Evolutionary conservation across 768 basidiomycete genomes (phyloP), one percentile per base, ranked within the genome.

Genomic region (Russula dissimulans): DNA sequence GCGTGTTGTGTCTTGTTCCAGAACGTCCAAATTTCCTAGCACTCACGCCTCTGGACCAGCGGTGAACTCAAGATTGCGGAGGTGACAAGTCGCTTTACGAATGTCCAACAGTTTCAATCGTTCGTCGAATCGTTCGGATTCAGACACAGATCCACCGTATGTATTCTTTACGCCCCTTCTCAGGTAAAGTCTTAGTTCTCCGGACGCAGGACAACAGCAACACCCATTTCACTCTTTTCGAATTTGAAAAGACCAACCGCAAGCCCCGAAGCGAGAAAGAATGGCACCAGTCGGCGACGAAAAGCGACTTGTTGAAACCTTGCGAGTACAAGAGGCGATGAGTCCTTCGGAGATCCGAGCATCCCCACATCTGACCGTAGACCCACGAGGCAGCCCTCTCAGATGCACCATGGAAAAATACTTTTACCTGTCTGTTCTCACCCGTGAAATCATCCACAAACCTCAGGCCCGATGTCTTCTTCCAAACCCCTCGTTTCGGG

Each of bases 271-370:
- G 72, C 42, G 77, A 83, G 50, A 76, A 81, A 64, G 81, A 86
- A 60, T 93, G 87, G 85, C 69, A 67, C 11, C 75, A 75, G 45
- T 64, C 91, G 26, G 52, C 81, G 67, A 73, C 75, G 9, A 79
- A 77, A 66, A 81, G 83, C 15, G 68, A 71, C 57, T 67, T 89
- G 41, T 76, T 97, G 59, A 91, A 91, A 71, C 85, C 94, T 39
- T 97, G 93, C 72, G 90, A 95, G 74, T 97, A 97, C 71, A 97
- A 95, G 71, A 79, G 88, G 66, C 79, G 93, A 69, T 95, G 72
- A 80, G 22, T 26, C 22, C 22, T 26, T 26, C 22, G 22, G 22
- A 26, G 31, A 26, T 46, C 57, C 41, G 29, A 26, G 26, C 26
- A 36, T 43, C 29, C 47, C 17, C 54, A 11, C 26, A 38, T 36